Conservation (phyloP, 257 asterid species). For the Solanum bukasovii region DNA sequence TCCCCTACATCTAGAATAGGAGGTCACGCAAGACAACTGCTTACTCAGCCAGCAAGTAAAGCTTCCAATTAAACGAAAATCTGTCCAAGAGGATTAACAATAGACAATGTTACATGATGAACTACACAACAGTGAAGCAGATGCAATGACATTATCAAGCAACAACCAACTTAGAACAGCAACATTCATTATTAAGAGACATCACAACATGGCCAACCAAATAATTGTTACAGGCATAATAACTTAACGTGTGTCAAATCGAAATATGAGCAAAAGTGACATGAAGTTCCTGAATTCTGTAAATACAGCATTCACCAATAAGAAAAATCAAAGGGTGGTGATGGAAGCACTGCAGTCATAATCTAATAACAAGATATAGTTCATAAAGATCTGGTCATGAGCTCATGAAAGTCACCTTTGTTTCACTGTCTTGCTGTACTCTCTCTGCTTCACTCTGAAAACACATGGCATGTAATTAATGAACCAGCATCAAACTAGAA, state of each 20-base stretch:
- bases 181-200: neutral
- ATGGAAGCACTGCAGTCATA: neutral
- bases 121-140: neutral
- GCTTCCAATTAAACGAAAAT: neutral
- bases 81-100: neutral
- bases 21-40: neutral
- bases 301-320: neutral
- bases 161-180: neutral
- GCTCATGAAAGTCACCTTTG: slow-evolving; percentile 34
- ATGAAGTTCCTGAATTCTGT: neutral
- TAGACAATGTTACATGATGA: neutral
- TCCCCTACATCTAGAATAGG: neutral
- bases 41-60: neutral
- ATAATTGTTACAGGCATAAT: neutral
- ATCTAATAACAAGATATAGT: neutral
- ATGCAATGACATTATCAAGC: neutral
- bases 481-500: neutral
- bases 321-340: neutral
- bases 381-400: neutral
- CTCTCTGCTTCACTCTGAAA: slow-evolving; percentile 82
- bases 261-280: neutral
- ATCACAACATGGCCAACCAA: neutral
- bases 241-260: neutral
- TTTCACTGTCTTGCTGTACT: slow-evolving; percentile 47
- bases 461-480: neutral